A percentile compares a stretch with the other conserved stretches of the same genome.
Evolutionary conservation across 1,284 basidiomycete genomes (phyloP).

Genomic region (Ustilago bromivora): DNA sequence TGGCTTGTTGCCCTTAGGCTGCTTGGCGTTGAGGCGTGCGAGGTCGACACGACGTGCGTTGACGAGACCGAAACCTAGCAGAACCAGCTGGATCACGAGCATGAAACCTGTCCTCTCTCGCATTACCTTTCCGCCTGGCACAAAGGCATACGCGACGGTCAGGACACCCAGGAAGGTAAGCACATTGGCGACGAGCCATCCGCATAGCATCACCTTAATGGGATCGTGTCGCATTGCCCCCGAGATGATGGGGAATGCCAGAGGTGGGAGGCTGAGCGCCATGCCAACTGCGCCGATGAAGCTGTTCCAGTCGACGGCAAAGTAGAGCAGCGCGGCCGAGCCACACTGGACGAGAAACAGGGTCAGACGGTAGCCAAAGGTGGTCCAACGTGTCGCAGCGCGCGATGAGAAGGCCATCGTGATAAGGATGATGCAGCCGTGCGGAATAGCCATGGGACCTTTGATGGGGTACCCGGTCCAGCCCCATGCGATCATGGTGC

Average conservation of each 20-base stretch:
- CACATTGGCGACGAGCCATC: conserved; percentile 59
- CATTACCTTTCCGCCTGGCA: conserved; percentile 83
- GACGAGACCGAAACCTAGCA: conserved; percentile 34
- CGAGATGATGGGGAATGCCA: conserved; percentile 48
- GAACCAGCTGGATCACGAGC: conserved; percentile 35
- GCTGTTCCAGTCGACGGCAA: conserved; percentile 77
- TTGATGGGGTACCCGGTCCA: conserved; percentile 87
- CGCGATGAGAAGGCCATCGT: conserved; percentile 68
- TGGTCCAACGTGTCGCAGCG: conserved; percentile 69
- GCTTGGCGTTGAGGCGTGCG: conserved; percentile 10
- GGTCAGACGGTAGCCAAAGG: conserved; percentile 32
- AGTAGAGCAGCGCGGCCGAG: conserved; percentile 73
- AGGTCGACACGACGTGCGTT: conserved; percentile 39
- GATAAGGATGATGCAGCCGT: conserved; percentile 72
- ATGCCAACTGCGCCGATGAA: conserved; percentile 80
- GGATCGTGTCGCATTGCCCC: conserved; percentile 59
- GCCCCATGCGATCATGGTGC: conserved; percentile 87
- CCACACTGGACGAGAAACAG: conserved; percentile 60
- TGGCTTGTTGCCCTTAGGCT: background rate
- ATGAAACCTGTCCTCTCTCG: conserved; percentile 80
- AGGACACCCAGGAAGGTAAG: conserved; percentile 71
- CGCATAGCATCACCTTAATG: conserved; percentile 52
- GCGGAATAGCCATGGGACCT: conserved; percentile 76
- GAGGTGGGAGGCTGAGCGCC: conserved; percentile 74
- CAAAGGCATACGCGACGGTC: conserved; percentile 93